Conservation (phyloP, 192 early-diverging fungal species). For the Coemansia sp. region DNA sequence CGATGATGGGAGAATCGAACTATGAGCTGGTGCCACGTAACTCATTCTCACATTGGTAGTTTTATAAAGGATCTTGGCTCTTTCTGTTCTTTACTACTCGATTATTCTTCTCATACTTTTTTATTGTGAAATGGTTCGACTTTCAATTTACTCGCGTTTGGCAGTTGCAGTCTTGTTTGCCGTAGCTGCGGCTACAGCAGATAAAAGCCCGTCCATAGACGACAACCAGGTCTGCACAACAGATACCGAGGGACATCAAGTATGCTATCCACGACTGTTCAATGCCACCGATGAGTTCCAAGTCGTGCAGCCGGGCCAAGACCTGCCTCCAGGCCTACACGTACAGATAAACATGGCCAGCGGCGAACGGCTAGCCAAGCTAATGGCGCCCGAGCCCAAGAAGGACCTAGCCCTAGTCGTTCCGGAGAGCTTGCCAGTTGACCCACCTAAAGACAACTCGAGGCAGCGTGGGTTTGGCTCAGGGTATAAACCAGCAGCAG, state of each 20-base stretch:
- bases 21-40: background rate
- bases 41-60: background rate
- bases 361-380: slow-evolving; percentile 60
- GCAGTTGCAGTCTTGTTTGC: slow-evolving; percentile 8
- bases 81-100: slow-evolving; percentile 1
- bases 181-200: slow-evolving; percentile 6
- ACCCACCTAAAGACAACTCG: background rate
- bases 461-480: slow-evolving; percentile 1
- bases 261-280: slow-evolving; percentile 66
- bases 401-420: slow-evolving; percentile 1
- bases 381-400: slow-evolving; percentile 46
- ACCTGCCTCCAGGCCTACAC: slow-evolving; percentile 66
- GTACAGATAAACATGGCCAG: slow-evolving; percentile 66
- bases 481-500: background rate
- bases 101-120: background rate
- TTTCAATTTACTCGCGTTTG: background rate
- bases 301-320: slow-evolving; percentile 61
- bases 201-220: background rate
- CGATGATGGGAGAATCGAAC: background rate
- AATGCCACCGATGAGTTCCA: slow-evolving; percentile 63
- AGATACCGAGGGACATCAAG: slow-evolving; percentile 27
- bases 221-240: slow-evolving; percentile 27
- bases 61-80: background rate
- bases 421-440: background rate
- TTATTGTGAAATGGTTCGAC: slow-evolving; percentile 12